Conservation (phyloP, 1,284 basidiomycete species). For the Cystobasidium sp. region DNA sequence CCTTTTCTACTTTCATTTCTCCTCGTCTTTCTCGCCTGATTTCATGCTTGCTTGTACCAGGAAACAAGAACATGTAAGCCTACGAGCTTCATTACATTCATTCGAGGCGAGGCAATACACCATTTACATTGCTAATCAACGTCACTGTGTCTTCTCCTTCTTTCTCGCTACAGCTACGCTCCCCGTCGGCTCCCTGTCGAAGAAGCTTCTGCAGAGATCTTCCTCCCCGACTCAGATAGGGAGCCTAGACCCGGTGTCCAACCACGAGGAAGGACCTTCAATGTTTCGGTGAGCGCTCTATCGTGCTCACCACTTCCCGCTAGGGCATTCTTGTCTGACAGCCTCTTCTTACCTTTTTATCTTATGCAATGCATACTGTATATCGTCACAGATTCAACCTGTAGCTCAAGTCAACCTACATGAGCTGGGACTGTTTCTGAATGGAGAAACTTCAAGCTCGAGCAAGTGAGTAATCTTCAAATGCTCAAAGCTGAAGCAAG, state of each 20-base stretch:
- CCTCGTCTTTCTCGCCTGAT: not conserved
- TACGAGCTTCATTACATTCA: not conserved
- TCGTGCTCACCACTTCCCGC: no score
- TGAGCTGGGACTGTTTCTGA: conserved; percentile 23
- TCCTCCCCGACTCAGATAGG: conserved; percentile 34
- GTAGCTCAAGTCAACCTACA: conserved; percentile 35
- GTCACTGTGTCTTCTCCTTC: not conserved
- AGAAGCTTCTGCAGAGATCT: conserved; percentile 25
- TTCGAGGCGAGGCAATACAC: not conserved
- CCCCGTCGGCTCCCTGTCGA: conserved; percentile 18
- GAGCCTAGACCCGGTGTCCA: conserved; percentile 20
- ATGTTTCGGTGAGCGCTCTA: conserved; percentile 25
- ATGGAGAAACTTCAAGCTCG: not conserved
- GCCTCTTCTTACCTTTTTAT: no score
- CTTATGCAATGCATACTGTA: not conserved
- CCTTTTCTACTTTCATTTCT: not conserved
- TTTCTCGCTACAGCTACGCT: conserved; percentile 22
- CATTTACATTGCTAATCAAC: not conserved
- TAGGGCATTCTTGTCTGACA: no score
- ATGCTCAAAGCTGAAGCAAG: not conserved
- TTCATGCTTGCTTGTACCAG: conserved; percentile 2
- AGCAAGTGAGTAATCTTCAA: conserved; percentile 27
- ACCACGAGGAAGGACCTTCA: conserved; percentile 38
- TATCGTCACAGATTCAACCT: conserved; percentile 15
- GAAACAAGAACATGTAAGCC: conserved; percentile 37